Evolutionary conservation across 768 basidiomycete genomes (phyloP), one percentile per base, ranked within the genome.

Genomic region (Gautieria morchelliformis): DNA sequence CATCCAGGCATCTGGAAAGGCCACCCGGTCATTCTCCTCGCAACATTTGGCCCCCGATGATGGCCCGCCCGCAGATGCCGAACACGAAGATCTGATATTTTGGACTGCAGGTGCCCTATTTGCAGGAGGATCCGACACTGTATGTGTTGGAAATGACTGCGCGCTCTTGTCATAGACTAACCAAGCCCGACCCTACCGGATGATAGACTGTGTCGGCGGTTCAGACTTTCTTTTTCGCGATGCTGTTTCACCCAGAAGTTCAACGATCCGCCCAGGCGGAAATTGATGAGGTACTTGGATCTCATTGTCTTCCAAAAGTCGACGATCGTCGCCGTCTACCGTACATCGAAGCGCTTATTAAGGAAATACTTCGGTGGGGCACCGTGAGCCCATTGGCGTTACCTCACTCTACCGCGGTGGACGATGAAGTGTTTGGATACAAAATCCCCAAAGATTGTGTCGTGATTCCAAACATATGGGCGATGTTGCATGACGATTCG

Each of bases 331-430:
- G 56, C 1, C 70, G 73, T 49, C 69, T 83, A 53, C 76, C 79
- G 37, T 83, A 81, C 66, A 67, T 82, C 56, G 77, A 74, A 58
- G 79, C 78, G 10, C 77, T 83, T 62, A 71, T 83, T 67, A 81
- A 67, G 14, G 71, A 66, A 37, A 73, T 74, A 4, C 62, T 74
- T 49, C 61, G 73, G 9, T 67, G 64, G 67, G 52, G 61, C 33
- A 56, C 64, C 9, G 60, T 64, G 19, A 53, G 61, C 1, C 66
- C 71, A 1, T 33, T 67, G 17, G 65, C 62, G 56, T 40, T 56
- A 27, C 59, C 56, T 14, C 57, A 54, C 33, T 40, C 50, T 6
- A 44, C 55, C 12, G 53, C 56, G 14, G 56, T 46, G 40, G 60
- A 59, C 17, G 60, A 55, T 44, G 49, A 58, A 30, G 49, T 49